Conservation (phyloP, 164 flowering plant genomes). For the Cinnamomum micranthum region DNA sequence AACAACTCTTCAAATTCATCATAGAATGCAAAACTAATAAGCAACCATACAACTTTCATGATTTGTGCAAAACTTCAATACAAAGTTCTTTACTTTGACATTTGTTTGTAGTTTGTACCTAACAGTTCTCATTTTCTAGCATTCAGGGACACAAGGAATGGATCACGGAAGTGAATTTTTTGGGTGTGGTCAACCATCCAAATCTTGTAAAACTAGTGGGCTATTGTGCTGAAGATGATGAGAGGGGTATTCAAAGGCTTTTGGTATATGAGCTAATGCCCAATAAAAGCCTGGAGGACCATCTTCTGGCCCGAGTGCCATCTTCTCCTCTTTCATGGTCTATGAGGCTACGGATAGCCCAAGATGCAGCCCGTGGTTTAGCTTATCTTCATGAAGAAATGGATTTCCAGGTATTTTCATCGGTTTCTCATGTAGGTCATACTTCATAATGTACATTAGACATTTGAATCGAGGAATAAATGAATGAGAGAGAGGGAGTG, state of each 20-base stretch:
- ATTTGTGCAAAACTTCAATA: not conserved
- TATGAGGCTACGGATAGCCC: slow-evolving; percentile 64
- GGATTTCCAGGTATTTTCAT: slow-evolving; percentile 80
- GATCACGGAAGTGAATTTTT: slow-evolving; percentile 84
- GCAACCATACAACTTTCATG: not conserved
- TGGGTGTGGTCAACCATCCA: slow-evolving; percentile 91
- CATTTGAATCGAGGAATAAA: no score
- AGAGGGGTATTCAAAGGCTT: slow-evolving; percentile 90
- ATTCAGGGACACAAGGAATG: slow-evolving; percentile 98
- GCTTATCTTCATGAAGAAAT: slow-evolving; percentile 93
- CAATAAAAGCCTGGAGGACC: slow-evolving; percentile 91
- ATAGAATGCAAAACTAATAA: not conserved
- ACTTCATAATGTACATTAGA: not conserved
- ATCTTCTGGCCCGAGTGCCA: slow-evolving; percentile 48
- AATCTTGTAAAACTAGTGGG: slow-evolving; percentile 91
- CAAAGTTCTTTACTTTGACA: not conserved
- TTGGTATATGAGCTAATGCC: slow-evolving; percentile 85
- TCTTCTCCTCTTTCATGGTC: slow-evolving; percentile 63
- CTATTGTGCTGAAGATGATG: slow-evolving; percentile 96
- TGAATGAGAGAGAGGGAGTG: no score
- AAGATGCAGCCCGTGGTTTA: slow-evolving; percentile 90
- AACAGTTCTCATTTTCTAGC: slow-evolving; percentile 30
- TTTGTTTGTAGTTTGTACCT: not conserved
- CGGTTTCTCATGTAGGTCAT: not conserved
- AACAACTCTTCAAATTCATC: not conserved